Conservation (phyloP, 805 yeast species). For the Lipomyces sp. region DNA sequence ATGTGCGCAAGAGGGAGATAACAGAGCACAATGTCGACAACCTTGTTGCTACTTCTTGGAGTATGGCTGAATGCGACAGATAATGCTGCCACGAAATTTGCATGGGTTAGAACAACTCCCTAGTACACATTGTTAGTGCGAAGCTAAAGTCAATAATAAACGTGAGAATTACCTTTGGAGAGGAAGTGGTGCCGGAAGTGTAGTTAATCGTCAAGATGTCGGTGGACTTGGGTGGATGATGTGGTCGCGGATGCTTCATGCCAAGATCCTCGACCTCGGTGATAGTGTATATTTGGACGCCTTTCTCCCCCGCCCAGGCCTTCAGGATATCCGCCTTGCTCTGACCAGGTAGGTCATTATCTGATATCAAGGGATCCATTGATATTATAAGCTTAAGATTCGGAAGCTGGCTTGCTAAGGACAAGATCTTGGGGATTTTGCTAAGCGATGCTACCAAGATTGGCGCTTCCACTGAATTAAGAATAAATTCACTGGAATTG, state of each 20-base stretch:
- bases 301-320: constrained; percentile 42
- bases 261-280: constrained; percentile 49
- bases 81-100: constrained; percentile 56
- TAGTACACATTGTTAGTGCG: neutral
- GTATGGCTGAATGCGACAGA: constrained; percentile 43
- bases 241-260: constrained; percentile 52
- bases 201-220: constrained; percentile 66
- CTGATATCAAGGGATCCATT: constrained; percentile 54
- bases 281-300: constrained; percentile 47
- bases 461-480: constrained; percentile 66
- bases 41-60: constrained; percentile 31
- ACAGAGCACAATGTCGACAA: constrained; percentile 46
- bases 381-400: constrained; percentile 59
- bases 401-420: constrained; percentile 51
- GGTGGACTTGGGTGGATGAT: constrained; percentile 57
- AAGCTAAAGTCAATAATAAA: neutral
- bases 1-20: constrained; percentile 65
- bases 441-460: constrained; percentile 58
- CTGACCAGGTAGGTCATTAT: constrained; percentile 43
- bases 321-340: constrained; percentile 41
- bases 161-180: constrained; percentile 54
- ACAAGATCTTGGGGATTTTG: constrained; percentile 56
- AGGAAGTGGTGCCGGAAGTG: constrained; percentile 78
- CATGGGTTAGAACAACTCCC: constrained; percentile 65
- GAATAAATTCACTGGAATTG: constrained; percentile 64